These are phyloP conservation scores for Cytidiella melzeri DNA, from an alignment of 768 basidiomycete genomes.

Conservation along the genomic window DNA sequence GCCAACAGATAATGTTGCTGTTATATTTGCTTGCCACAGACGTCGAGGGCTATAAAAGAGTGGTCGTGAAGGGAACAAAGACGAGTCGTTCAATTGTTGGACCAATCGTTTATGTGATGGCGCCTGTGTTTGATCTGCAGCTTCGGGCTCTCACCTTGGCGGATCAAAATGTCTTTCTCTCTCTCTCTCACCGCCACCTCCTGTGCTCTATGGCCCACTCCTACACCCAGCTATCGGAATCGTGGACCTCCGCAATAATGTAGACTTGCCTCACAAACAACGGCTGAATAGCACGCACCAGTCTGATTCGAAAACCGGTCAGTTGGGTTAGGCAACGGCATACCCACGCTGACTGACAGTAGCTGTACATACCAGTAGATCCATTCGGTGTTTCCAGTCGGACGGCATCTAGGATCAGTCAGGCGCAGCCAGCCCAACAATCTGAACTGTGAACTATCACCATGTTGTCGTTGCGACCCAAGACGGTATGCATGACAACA, in stretches of 20 bases:
- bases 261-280: neutral
- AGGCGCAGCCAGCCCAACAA: neutral
- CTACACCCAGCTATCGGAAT: neutral
- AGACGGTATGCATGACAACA: neutral
- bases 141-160: neutral
- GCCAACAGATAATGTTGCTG: neutral
- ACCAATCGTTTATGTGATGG: neutral
- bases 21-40: neutral
- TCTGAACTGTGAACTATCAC: neutral
- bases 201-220: neutral
- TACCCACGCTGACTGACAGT: neutral
- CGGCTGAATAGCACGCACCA: neutral
- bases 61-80: slow-evolving; percentile 15
- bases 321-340: neutral
- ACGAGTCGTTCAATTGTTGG: slow-evolving; percentile 10
- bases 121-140: slow-evolving; percentile 6
- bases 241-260: neutral
- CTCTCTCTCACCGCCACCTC: neutral
- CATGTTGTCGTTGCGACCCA: neutral
- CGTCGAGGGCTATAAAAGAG: slow-evolving; percentile 1
- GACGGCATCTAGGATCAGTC: neutral
- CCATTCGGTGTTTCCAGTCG: neutral
- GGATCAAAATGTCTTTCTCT: neutral
- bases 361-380: too few relatives aligned
- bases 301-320: neutral